phyloP scores from a whole-genome alignment of 179 eudicot species.

The Beta macrorhiza region DNA sequence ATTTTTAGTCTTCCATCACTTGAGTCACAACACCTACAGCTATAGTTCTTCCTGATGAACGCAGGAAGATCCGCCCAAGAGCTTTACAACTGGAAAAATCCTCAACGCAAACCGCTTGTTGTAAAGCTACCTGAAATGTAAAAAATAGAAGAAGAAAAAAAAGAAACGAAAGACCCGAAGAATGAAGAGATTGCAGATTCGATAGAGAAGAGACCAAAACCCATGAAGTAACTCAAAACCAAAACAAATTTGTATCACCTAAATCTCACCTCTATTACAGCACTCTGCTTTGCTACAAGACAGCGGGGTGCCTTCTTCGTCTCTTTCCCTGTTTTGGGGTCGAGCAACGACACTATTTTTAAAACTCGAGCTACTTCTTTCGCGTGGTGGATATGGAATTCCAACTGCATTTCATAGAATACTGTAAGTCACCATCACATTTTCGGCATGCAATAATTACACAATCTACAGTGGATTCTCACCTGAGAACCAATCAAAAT shows the following conservation, averaged over 20 bases:
- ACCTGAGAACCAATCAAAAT: constrained; percentile 90
- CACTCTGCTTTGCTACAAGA: constrained; percentile 79
- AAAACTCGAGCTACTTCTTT: constrained; percentile 79
- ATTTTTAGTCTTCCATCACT: constrained; percentile 40
- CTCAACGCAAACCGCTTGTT: constrained; percentile 69
- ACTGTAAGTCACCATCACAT: constrained; percentile 1
- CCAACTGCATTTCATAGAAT: constrained; percentile 54
- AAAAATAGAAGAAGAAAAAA: neutral
- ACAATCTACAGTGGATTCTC: neutral
- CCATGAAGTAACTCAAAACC: neutral
- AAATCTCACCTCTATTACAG: constrained; percentile 66
- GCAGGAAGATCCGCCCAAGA: constrained; percentile 77
- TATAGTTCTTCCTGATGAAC: constrained; percentile 81
- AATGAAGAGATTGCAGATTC: neutral
- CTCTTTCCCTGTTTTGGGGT: constrained; percentile 84
- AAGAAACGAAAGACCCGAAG: neutral
- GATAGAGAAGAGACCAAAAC: neutral
- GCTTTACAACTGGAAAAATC: constrained; percentile 64
- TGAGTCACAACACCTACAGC: constrained; percentile 81
- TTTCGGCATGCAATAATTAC: neutral
- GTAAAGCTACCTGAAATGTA: constrained; percentile 57
- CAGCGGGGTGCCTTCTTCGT: constrained; percentile 84
- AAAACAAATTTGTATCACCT: neutral
- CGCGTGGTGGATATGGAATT: constrained; percentile 84
- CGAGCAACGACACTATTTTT: constrained; percentile 74